Evolutionary conservation across 345 rosid genomes (phyloP), one percentile per base, ranked within the genome.

Genomic region (Moringa oleifera): DNA sequence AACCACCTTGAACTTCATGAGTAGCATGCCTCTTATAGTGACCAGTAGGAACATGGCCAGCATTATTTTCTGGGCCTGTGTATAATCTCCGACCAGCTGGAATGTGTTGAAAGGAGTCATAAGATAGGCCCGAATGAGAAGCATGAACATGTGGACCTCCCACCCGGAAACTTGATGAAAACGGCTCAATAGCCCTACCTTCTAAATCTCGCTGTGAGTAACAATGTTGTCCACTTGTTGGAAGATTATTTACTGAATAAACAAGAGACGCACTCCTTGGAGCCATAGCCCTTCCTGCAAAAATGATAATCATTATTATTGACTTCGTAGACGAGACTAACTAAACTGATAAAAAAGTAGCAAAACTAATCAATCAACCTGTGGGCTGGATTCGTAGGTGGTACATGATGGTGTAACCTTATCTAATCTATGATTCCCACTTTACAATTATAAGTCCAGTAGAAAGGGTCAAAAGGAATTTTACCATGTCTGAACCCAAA

Each of bases 201-300:
- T 52, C 77, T 28, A 53, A 18, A 57, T 37, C 53, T 20, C 19
- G 68, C 22, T 47, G 70, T 25, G 68, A 59, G 21, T 61, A 51
- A 73, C 18, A 9, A 24, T 52, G 47, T 36, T 22, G 63, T 57
- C 75, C 67, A 55, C 19, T 45, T 22, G 18, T 33, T 23, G 57
- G 53, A 18, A 65, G 22, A 66, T 24, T 60, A 49, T 62, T 65
- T 52, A 23, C 24, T 11, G 70, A 67, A 60, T 66, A 64, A 58
- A 61, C 41, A 61, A 60, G 56, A 17, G 63, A 58, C 33, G 28
- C 64, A 53, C 58, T 73, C 47, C 46, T 70, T 22, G 72, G 68
- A 63, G 71, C 56, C 57, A 47, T 55, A 59, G 61, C 53, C 70
- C 70, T 36, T 41, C 67, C 81, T 77, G 72, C 62, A 71, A 20